A percentile compares a stretch with the other conserved stretches of the same genome.
Conservation (phyloP, 352 stramenopile genomes). For the Globisporangium carolinianum region DNA sequence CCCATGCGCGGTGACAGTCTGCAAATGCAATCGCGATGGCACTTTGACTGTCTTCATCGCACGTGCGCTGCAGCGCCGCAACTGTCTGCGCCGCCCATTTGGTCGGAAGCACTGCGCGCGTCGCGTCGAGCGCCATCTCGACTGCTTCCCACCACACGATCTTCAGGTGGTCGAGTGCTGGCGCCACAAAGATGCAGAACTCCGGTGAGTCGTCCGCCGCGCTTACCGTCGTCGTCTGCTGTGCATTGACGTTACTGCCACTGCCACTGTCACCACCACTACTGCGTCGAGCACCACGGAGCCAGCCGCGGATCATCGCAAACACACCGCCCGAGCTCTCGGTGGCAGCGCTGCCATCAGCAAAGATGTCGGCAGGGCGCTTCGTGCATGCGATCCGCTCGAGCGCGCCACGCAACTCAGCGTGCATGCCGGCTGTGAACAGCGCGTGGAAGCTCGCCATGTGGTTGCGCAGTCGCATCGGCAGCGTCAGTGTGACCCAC, state of each 20-base stretch:
- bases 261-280: too few species aligned
- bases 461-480: not conserved
- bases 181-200: slow-evolving; percentile 9
- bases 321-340: not conserved
- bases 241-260: too few species aligned
- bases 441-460: slow-evolving; percentile 9
- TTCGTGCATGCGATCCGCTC: slow-evolving; percentile 2
- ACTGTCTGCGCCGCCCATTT: not conserved
- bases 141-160: slow-evolving; percentile 25
- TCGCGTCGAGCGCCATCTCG: slow-evolving; percentile 16
- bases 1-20: not conserved
- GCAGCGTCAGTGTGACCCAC: slow-evolving; percentile 2
- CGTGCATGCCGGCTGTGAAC: slow-evolving; percentile 1
- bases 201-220: not conserved
- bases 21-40: slow-evolving; percentile 5
- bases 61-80: not conserved
- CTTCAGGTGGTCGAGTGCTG: slow-evolving; percentile 13
- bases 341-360: not conserved
- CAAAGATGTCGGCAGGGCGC: not conserved
- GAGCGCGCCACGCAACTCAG: slow-evolving; percentile 5
- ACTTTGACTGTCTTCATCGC: slow-evolving; percentile 2
- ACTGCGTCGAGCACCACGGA: not conserved
- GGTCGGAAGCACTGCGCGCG: slow-evolving; percentile 3
- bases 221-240: not conserved
- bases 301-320: not conserved